These are phyloP conservation scores for Penicillium longicatenatum DNA, from an alignment of 495 filamentous ascomycete genomes.

Conservation along the genomic window DNA sequence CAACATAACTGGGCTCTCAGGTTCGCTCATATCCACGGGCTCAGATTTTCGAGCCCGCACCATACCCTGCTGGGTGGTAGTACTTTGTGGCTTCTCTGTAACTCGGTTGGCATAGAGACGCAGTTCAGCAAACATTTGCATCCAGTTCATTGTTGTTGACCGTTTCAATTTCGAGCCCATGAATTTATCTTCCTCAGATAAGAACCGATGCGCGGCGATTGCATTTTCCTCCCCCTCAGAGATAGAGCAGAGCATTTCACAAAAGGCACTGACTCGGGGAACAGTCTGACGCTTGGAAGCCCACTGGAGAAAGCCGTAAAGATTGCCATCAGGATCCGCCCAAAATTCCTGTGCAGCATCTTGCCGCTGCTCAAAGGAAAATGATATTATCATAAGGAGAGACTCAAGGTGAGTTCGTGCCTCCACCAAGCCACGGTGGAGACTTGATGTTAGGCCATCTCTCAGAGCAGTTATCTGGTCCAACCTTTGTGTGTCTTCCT, in stretches of 20 bases:
- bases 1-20: constrained; percentile 87
- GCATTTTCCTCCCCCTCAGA: constrained; percentile 79
- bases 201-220: constrained; percentile 78
- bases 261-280: constrained; percentile 90
- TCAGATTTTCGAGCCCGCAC: constrained; percentile 64
- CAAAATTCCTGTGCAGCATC: constrained; percentile 87
- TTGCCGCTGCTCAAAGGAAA: constrained; percentile 80
- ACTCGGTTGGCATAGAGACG: constrained; percentile 71
- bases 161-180: constrained; percentile 73
- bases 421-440: constrained; percentile 50
- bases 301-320: constrained; percentile 94
- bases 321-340: constrained; percentile 83
- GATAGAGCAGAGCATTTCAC: constrained; percentile 88
- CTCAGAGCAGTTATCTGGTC: constrained; percentile 59
- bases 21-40: constrained; percentile 69
- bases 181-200: constrained; percentile 80
- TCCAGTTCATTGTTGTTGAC: constrained; percentile 82
- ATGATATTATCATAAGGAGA: constrained; percentile 88
- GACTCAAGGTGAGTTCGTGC: constrained; percentile 80
- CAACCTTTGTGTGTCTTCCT: constrained; percentile 85
- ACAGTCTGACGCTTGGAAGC: constrained; percentile 89
- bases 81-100: constrained; percentile 57
- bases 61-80: constrained; percentile 51
- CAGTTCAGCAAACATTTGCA: constrained; percentile 88
- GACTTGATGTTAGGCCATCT: constrained; percentile 48